phyloP scores from a whole-genome alignment of 805 yeast species.

The Candida lessepsii region DNA sequence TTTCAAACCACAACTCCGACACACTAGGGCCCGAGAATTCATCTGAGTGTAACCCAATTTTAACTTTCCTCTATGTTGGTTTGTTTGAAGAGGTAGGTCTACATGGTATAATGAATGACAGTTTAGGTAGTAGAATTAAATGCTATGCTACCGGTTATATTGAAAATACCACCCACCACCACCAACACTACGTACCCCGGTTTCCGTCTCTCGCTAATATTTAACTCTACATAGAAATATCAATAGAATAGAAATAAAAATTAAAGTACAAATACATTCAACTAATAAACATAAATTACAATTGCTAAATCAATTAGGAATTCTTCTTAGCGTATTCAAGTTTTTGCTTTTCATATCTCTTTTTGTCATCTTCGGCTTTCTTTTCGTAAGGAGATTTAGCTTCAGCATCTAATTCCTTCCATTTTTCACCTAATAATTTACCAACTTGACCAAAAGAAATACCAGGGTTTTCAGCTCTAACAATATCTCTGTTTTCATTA shows the following conservation, averaged over 20 bases:
- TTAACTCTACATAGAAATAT: too few relatives aligned
- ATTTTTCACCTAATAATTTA: slow-evolving; percentile 89
- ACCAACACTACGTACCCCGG: too few relatives aligned
- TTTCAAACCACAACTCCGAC: too few relatives aligned
- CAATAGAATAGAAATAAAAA: background rate
- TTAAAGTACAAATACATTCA: slow-evolving; percentile 8
- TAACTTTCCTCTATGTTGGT: too few relatives aligned
- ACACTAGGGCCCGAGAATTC: too few relatives aligned
- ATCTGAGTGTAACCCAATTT: too few relatives aligned
- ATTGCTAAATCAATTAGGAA: slow-evolving; percentile 8
- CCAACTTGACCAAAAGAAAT: slow-evolving; percentile 95
- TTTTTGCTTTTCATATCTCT: slow-evolving; percentile 95
- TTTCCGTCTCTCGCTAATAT: too few relatives aligned
- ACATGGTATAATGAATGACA: too few relatives aligned
- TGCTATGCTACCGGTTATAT: too few relatives aligned
- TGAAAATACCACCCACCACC: too few relatives aligned
- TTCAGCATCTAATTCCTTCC: slow-evolving; percentile 86
- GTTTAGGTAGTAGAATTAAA: too few relatives aligned
- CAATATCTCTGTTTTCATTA: slow-evolving; percentile 93
- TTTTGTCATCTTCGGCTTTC: slow-evolving; percentile 94
- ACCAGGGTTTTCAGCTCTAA: slow-evolving; percentile 95
- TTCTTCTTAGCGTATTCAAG: slow-evolving; percentile 64
- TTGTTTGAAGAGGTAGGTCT: too few relatives aligned
- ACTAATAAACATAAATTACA: slow-evolving; percentile 9
- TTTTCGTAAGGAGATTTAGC: slow-evolving; percentile 88